Base-by-base conservation (phyloP, 225 moss, liverwort and hornwort species). In the Thuidium tamariscinum region DNA sequence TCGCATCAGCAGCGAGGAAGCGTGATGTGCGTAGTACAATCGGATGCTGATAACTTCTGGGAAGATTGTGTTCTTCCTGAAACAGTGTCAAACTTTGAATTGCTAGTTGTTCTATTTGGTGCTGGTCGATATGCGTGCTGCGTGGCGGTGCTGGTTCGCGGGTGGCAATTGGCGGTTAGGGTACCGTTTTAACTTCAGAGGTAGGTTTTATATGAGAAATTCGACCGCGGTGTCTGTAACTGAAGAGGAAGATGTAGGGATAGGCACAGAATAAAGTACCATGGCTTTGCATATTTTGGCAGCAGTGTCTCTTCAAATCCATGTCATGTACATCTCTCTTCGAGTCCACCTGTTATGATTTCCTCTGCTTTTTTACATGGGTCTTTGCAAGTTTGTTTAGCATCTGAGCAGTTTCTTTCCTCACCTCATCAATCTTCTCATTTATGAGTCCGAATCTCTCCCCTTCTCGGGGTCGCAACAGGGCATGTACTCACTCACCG, bases 371-470 rank as follows among this genome's bases (percentile, higher is more conserved):
- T 77, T 67, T 37, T 9, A 37, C 82, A 61, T 83, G 77, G 81
- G 65, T 55, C 57, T 66, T 68, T 30, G 78, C 82, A 55, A 42
- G 51, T 60, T 64, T 87, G 44, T 65, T 83, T 79, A 63, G 84
- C 74, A 80, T 87, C 32, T 59, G 73, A 88, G 87, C 88, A 75
- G 82, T 74, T 72, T 86, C 73, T 67, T 83, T 78, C 81, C 86
- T 88, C 69, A 62, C 41, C 42, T 81, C 56, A 39, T 87, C 71
- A 59, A 82, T 80, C 44, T 68, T 83, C 82, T 84, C 69, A 80
- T 87, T 84, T 79, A 90, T 90, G 90, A 90, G 87, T 93, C 90
- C 89, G 86, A 90, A 83, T 64, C 44, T 94, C 69, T 90, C 88
- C 48, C 87, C 91, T 71, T 64, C 83, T 83, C 88, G 83, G 69